Evolutionary conservation across 495 filamentous ascomycete species (phyloP).

Genomic region (Penicillium coffeae): DNA sequence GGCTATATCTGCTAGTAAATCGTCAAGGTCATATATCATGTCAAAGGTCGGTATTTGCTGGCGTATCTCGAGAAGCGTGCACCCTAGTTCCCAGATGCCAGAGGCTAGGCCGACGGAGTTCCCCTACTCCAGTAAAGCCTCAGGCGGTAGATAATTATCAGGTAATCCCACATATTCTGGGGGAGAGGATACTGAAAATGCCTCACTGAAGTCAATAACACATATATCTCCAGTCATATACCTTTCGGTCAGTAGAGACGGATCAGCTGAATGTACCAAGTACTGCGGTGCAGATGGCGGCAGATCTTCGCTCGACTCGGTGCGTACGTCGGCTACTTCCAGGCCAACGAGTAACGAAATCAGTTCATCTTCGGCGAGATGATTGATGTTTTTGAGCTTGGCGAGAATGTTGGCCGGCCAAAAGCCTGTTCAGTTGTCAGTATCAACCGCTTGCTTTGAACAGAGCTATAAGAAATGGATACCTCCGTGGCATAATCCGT

Average conservation of each 20-base stretch:
- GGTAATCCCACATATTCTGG: not conserved
- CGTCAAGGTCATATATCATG: constrained; percentile 1
- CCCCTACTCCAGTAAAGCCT: not conserved
- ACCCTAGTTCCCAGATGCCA: not conserved
- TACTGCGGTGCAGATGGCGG: not conserved
- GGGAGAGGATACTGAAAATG: not conserved
- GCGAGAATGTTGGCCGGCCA: not conserved
- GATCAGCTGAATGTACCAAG: not conserved
- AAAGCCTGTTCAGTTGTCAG: not conserved
- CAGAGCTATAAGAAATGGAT: not conserved
- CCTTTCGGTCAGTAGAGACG: not conserved
- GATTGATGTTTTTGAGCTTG: not conserved
- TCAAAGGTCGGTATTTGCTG: not conserved
- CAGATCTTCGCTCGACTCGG: not conserved
- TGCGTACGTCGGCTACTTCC: not conserved
- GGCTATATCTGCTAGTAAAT: not conserved
- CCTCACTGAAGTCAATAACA: not conserved
- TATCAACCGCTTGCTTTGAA: not conserved
- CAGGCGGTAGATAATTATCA: not conserved
- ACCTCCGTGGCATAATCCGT: not conserved
- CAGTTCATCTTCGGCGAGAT: not conserved
- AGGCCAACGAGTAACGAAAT: not conserved
- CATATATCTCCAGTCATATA: not conserved
- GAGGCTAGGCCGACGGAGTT: not conserved
- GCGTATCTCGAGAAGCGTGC: not conserved